Evolutionary conservation across 345 rosid species (phyloP), one percentile per base, ranked within the genome.

Genomic region (Hibiscus mutabilis): DNA sequence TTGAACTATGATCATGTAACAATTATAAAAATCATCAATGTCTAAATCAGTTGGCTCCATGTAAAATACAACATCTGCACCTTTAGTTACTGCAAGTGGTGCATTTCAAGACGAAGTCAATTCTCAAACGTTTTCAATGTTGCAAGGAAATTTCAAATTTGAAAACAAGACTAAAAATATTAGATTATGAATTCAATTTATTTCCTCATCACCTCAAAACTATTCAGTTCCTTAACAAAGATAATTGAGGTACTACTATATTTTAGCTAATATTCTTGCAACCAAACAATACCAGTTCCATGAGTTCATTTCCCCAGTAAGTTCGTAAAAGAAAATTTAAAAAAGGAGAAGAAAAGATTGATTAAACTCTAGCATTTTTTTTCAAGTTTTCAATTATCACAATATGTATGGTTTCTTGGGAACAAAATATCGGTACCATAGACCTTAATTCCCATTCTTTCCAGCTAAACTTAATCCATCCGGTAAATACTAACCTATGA

Each of bases 1-100:
- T 90, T 94, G 88, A 77, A 94, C 95, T 3, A 91, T 68, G 80
- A 82, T 72, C 86, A 75, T 82, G 83, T 94, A 90, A 82, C 88
- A 83, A 24, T 65, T 67, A 60, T 78, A 87, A 78, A 86, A 83
- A 78, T 90, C 83, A 72, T 31, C 69, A 0, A 73, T 72, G 66
- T 74, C 77, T 59, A 90, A 79, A 82, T 78, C 85, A 66, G 73
- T 65, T 58, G 83, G 77, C 68, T 89, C 97, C 82, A 85, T 83
- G 74, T 81, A 88, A 74, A 94, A 91, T 14, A 90, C 96, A 71
- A 83, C 88, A 69, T 73, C 60, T 16, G 97, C 86, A 49, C 93
- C 97, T 70, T 84, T 86, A 64, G 84, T 81, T 69, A 81, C 98
- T 94, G 93, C 83, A 86, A 76, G 18, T 73, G 71, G 65, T 35